Evolutionary conservation across 192 early-diverging fungal genomes (phyloP).

Genomic region (Geranomyces michiganensis): DNA sequence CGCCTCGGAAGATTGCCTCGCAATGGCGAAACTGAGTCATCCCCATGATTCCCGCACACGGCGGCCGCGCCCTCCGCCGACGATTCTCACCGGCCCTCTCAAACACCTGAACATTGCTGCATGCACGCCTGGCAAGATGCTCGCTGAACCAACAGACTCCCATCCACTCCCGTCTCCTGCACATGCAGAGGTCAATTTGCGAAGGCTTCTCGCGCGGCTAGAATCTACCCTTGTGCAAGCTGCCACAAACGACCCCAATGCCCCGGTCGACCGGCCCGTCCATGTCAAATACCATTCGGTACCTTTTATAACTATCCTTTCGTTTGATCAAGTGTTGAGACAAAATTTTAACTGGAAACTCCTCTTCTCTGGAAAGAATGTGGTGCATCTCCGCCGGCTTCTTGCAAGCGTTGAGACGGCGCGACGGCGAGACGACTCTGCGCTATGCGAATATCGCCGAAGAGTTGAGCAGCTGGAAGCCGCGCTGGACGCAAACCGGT

Average conservation of each 20-base stretch:
- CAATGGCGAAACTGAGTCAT: too few species aligned
- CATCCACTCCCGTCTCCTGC: neutral
- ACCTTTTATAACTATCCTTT: neutral
- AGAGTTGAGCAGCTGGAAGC: conserved; percentile 32
- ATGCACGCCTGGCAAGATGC: too few species aligned
- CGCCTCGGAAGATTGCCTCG: too few species aligned
- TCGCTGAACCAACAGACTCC: neutral
- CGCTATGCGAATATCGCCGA: conserved; percentile 23
- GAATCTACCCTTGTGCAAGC: conserved; percentile 14
- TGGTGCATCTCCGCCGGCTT: conserved; percentile 25
- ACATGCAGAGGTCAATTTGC: conserved; percentile 35
- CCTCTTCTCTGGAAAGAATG: conserved; percentile 7
- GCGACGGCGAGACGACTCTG: conserved; percentile 19
- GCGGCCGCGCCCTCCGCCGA: too few species aligned
- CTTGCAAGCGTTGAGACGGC: conserved; percentile 20
- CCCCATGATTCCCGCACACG: too few species aligned
- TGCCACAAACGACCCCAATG: neutral
- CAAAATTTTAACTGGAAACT: neutral
- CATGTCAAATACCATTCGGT: conserved; percentile 9
- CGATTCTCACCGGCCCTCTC: too few species aligned
- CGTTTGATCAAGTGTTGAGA: too few species aligned
- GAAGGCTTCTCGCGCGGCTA: conserved; percentile 17
- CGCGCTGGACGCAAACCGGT: conserved; percentile 13
- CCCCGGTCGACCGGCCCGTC: neutral
- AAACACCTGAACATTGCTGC: too few species aligned